These are phyloP conservation scores for Hirsutella minnesotensis DNA, from an alignment of 2,329 filamentous ascomycete genomes.

Conservation along the genomic window DNA sequence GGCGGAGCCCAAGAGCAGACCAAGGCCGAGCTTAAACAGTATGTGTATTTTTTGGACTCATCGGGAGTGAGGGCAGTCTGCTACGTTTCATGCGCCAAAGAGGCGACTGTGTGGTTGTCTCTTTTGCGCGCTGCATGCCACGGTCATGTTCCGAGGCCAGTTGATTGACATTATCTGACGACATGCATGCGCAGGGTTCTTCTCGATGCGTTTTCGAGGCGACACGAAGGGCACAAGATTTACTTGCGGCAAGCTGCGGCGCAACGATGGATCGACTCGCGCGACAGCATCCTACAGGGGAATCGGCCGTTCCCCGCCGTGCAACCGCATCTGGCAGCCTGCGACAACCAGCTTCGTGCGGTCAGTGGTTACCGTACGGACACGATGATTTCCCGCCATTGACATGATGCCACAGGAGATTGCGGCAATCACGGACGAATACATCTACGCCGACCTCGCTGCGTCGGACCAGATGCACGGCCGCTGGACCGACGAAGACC, in stretches of 20 bases:
- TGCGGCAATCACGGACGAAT: conserved; percentile 44
- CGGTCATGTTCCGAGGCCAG: too few relatives aligned
- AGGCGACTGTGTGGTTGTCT: too few relatives aligned
- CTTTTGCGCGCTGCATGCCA: background rate
- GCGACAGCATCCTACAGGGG: conserved; percentile 41
- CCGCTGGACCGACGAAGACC: conserved; percentile 53
- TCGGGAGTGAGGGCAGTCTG: too few relatives aligned
- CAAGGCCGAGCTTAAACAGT: conserved; percentile 54
- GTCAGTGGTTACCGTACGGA: conserved; percentile 35
- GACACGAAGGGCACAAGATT: conserved; percentile 55
- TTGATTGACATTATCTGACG: background rate
- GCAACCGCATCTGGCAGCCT: conserved; percentile 36
- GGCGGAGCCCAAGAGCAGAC: conserved; percentile 47
- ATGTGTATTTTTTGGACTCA: conserved; percentile 18
- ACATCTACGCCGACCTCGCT: conserved; percentile 43
- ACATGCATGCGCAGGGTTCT: conserved; percentile 29
- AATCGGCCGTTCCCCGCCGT: conserved; percentile 33
- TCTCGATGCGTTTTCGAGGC: conserved; percentile 47
- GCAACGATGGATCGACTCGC: conserved; percentile 45
- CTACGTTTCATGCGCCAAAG: background rate
- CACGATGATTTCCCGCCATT: too few relatives aligned
- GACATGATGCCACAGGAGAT: conserved; percentile 39
- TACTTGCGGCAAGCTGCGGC: conserved; percentile 48
- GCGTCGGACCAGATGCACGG: conserved; percentile 40
- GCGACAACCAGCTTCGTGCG: conserved; percentile 43